A percentile compares a stretch with the other conserved stretches of the same genome.
Conservation (phyloP, 306 rosid genomes). For the Senna siamea region DNA sequence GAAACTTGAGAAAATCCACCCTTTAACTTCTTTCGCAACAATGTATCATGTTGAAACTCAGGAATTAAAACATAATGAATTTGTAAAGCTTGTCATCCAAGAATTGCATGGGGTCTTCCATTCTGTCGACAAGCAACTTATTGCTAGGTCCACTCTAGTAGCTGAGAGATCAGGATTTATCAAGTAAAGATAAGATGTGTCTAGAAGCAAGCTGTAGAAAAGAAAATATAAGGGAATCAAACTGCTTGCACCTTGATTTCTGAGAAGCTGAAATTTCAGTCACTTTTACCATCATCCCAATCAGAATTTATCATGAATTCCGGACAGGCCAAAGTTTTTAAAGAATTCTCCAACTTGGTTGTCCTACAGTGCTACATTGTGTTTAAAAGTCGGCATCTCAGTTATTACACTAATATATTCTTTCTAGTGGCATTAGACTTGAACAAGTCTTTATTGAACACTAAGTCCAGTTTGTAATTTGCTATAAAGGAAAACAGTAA, state of each 20-base stretch:
- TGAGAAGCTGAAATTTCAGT: neutral
- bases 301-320: constrained; percentile 17
- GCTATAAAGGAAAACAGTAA: constrained; percentile 5
- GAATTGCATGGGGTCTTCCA: neutral
- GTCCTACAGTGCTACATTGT: neutral
- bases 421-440: constrained; percentile 24
- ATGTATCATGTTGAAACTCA: neutral
- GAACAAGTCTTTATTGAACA: neutral
- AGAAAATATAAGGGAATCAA: constrained; percentile 18
- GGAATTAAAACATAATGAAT: neutral
- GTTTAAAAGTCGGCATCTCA: constrained; percentile 9
- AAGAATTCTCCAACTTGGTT: neutral
- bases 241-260: constrained; percentile 25
- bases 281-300: constrained; percentile 21
- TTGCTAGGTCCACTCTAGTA: neutral
- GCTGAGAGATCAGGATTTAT: neutral
- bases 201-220: constrained; percentile 15
- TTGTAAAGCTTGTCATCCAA: neutral
- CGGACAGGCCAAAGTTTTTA: constrained; percentile 14
- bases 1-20: neutral
- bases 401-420: constrained; percentile 20
- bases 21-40: neutral
- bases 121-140: neutral
- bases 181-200: neutral
- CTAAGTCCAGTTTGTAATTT: constrained; percentile 1